Conservation (phyloP, 2,329 filamentous ascomycete species). For the Endocalyx cinctus region DNA sequence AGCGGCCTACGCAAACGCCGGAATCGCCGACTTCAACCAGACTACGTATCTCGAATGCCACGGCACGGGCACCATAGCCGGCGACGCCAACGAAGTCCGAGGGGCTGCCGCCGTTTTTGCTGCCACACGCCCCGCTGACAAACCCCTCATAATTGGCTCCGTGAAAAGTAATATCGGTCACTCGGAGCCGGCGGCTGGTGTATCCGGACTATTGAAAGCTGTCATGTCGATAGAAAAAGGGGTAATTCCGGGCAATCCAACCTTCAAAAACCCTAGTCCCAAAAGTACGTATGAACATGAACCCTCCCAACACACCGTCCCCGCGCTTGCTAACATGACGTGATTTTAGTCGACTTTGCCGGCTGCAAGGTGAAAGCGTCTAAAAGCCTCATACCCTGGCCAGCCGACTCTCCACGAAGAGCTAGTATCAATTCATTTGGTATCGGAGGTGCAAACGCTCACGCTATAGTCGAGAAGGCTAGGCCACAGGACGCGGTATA, state of each 20-base stretch:
- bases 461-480: constrained; percentile 4
- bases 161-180: constrained; percentile 24
- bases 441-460: constrained; percentile 6
- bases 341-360: constrained; percentile 5
- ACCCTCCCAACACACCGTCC: too few species aligned
- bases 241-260: constrained; percentile 4
- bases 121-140: neutral
- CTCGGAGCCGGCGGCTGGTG: constrained; percentile 23
- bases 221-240: constrained; percentile 2
- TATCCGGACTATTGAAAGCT: constrained; percentile 5
- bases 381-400: constrained; percentile 1
- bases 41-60: constrained; percentile 30
- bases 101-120: constrained; percentile 26
- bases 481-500: neutral
- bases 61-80: constrained; percentile 36
- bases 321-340: too few species aligned
- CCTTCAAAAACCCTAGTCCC: constrained; percentile 5
- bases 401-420: neutral
- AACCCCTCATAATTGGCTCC: constrained; percentile 19
- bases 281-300: too few species aligned
- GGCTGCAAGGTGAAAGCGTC: neutral
- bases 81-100: constrained; percentile 33
- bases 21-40: constrained; percentile 9
- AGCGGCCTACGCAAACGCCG: constrained; percentile 25
- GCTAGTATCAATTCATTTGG: constrained; percentile 8